Evolutionary conservation across 805 yeast genomes (phyloP).

Genomic region (Osmozyma mogii): DNA sequence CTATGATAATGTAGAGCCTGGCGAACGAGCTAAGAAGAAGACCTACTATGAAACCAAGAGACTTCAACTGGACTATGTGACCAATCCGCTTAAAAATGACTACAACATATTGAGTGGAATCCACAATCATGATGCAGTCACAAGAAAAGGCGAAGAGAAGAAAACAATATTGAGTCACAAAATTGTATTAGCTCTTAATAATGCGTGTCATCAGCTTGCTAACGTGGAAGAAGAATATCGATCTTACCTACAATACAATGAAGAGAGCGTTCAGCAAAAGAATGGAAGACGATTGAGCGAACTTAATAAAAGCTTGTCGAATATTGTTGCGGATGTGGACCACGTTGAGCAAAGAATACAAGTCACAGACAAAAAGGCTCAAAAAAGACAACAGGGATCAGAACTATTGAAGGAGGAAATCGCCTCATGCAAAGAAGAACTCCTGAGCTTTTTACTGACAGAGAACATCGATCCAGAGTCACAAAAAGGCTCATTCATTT

Average conservation of each 20-base stretch:
- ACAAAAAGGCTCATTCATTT: slow-evolving; percentile 15
- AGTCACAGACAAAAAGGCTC: slow-evolving; percentile 24
- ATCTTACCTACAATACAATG: slow-evolving; percentile 22
- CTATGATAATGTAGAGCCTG: slow-evolving; percentile 36
- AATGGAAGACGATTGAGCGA: slow-evolving; percentile 39
- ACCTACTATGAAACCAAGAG: slow-evolving; percentile 54
- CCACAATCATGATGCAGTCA: slow-evolving; percentile 27
- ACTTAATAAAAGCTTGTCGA: slow-evolving; percentile 35
- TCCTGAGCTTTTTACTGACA: slow-evolving; percentile 16
- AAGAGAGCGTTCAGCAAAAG: slow-evolving; percentile 32
- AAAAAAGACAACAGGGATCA: slow-evolving; percentile 24
- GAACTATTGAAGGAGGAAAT: slow-evolving; percentile 17
- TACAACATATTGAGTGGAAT: slow-evolving; percentile 45
- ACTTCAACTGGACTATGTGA: slow-evolving; percentile 56
- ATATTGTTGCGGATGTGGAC: slow-evolving; percentile 39
- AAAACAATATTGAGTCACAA: slow-evolving; percentile 49
- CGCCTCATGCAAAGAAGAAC: slow-evolving; percentile 19
- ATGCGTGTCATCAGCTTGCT: slow-evolving; percentile 35
- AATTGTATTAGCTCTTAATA: slow-evolving; percentile 48
- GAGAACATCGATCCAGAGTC: slow-evolving; percentile 17
- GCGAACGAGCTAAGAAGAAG: slow-evolving; percentile 16
- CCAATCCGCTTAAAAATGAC: slow-evolving; percentile 55
- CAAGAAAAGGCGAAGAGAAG: slow-evolving; percentile 22
- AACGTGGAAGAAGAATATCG: slow-evolving; percentile 36
- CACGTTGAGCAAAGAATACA: slow-evolving; percentile 30